Base-by-base conservation (phyloP, 2,329 filamentous ascomycete species). In the Bipolaris victoriae region DNA sequence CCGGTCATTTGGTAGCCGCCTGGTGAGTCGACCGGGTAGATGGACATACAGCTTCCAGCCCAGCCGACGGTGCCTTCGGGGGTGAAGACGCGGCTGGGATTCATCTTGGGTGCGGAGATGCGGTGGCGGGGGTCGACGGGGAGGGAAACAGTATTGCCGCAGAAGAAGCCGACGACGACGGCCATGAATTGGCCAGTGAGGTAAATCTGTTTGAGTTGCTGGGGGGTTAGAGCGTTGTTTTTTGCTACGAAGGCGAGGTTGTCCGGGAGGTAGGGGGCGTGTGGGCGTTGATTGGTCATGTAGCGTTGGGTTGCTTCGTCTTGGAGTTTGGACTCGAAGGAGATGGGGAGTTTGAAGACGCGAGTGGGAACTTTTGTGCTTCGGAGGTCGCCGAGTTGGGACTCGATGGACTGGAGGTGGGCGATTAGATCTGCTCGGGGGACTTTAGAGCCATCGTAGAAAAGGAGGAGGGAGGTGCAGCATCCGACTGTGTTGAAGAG, bases 231-330 rank as follows among this genome's bases (percentile, higher is more conserved):
- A 3, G 81, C 83, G 61, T 85, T 85, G 68, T 83, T 84, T 60
- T 80, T 80, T 1, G 82, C 82, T 1, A 80, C 77, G 54, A 88
- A 89, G 1, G 82, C 78, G 39, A 88, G 78, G 52, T 88, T 88
- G 62, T 85, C 84, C 0, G 87, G 87, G 0, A 89, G 77, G 66
- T 87, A 89, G 0, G 84, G 81, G 0, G 87, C 87, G 47, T 86
- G 81, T 1, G 83, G 80, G 6, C 87, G 80, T 60, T 87, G 85
- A 0, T 85, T 88, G 22, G 83, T 83, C 67, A 83, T 83, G 70
- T 89, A 89, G 3, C 86, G 80, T 44, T 84, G 76, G 0, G 86
- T 81, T 0, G 86, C 86, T 33, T 83, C 80, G 18, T 79, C 68
- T 58, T 80, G 78, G 15, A 76, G 73, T 55, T 76, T 76, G 40